Conservation (phyloP, 176 grass and related monocot species). For the Bolboschoenus planiculmis region DNA sequence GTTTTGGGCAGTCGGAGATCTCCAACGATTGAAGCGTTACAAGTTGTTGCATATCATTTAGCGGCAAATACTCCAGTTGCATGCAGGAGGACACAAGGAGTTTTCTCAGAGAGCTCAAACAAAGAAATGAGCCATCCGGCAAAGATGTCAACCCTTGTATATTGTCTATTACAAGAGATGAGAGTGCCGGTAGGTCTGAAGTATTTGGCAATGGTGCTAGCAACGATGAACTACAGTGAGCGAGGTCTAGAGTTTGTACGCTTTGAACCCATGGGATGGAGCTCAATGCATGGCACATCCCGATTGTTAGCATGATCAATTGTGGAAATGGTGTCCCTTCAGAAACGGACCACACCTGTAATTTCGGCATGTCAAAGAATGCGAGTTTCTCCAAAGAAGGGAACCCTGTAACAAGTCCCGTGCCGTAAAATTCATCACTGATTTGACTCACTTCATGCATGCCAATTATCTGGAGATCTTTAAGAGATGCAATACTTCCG, state of each 20-base stretch:
- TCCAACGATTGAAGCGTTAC: conserved; percentile 7
- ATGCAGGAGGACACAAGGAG: conserved; percentile 1
- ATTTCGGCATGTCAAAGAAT: conserved; percentile 25
- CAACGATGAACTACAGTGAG: background rate
- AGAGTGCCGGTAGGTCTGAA: background rate
- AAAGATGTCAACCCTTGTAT: conserved; percentile 1
- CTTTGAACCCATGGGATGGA: conserved; percentile 20
- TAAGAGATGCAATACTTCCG: conserved; percentile 19
- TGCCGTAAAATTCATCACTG: conserved; percentile 11
- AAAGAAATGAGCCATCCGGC: background rate
- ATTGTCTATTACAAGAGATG: conserved; percentile 20
- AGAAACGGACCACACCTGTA: background rate
- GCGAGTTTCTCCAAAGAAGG: conserved; percentile 18
- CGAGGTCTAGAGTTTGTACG: conserved; percentile 5
- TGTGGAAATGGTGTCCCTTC: conserved; percentile 7
- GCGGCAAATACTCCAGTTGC: conserved; percentile 17
- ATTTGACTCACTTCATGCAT: conserved; percentile 15
- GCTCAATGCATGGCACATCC: background rate
- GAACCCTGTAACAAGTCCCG: conserved; percentile 7
- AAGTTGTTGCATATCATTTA: conserved; percentile 22
- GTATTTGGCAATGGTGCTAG: background rate
- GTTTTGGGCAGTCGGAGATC: background rate
- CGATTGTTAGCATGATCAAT: conserved; percentile 21
- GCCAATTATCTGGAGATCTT: conserved; percentile 21
- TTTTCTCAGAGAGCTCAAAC: conserved; percentile 7